Evolutionary conservation across 2,329 filamentous ascomycete species (phyloP), one percentile per base, ranked within the genome.

Genomic region (Sclerotinia subarctica): DNA sequence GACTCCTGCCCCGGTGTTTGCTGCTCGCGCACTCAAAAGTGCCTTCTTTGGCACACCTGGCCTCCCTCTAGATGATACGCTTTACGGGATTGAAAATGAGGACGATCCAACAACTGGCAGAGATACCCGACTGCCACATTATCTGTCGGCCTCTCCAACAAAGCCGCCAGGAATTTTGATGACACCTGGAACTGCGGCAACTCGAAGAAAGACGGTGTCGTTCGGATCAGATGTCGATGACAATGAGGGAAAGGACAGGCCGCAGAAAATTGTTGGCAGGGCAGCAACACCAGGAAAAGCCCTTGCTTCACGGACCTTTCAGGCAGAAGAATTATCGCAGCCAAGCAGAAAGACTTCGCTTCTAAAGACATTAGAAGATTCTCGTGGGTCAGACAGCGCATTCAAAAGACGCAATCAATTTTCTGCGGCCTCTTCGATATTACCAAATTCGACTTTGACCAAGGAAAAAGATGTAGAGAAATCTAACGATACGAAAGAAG

Each of bases 1-100:
- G 72, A 90, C 88, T 21, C 88, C 88, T 8, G 88, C 86, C 0
- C 87, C 88, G 2, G 84, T 90, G 0, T 90, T 90, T 75, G 88
- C 87, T 2, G 87, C 87, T 49, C 83, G 88, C 69, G 88, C 88
- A 7, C 80, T 90, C 74, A 88, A 86, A 73, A 87, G 83, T 72
- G 87, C 86, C 35, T 77, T 90, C 57, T 90, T 89, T 73, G 88
- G 88, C 52, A 86, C 85, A 4, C 85, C 86, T 62, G 76, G 74
- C n/a, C 75, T 75, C 19, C 68, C 64, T n/a, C 76, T 76, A 57
- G 77, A 81, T 59, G 78, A 80, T 68, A 73, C 74, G 11, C 58
- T 73, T 69, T 73, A 74, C 70, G 71, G 78, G 68, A 42, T 75
- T 32, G 71, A 70, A 47, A 70, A 70, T 70, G 72, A 73, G 60